phyloP scores from a whole-genome alignment of 2,329 filamentous ascomycete genomes.

The Verticillium longisporum region DNA sequence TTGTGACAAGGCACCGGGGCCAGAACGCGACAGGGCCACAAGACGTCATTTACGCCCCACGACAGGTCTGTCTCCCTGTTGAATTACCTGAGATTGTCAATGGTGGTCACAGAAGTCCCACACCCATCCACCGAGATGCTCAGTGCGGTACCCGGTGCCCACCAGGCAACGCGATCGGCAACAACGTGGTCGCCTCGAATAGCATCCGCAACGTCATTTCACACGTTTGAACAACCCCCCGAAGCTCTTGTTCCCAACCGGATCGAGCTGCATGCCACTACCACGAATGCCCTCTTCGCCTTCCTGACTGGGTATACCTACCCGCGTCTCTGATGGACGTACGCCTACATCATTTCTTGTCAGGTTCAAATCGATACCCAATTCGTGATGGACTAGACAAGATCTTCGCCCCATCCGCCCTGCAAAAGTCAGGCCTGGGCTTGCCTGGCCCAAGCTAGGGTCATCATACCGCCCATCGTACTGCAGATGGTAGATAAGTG shows the following conservation, averaged over 20 bases:
- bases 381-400: neutral
- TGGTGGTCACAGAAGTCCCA: neutral
- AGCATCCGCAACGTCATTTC: neutral
- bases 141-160: neutral
- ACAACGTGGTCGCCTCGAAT: neutral
- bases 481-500: too few species aligned
- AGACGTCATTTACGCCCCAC: neutral
- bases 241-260: neutral
- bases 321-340: neutral
- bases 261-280: neutral
- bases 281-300: neutral
- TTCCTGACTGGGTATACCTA: neutral
- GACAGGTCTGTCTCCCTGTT: neutral
- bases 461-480: neutral
- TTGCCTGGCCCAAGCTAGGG: neutral
- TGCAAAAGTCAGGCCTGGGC: neutral
- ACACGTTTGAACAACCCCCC: neutral
- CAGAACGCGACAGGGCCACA: neutral
- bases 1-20: neutral
- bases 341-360: neutral
- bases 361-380: neutral
- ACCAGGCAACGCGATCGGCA: neutral
- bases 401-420: neutral
- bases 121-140: neutral
- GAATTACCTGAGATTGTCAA: neutral